phyloP scores from a whole-genome alignment of 257 asterid genomes.

The Forsythia viridissima region DNA sequence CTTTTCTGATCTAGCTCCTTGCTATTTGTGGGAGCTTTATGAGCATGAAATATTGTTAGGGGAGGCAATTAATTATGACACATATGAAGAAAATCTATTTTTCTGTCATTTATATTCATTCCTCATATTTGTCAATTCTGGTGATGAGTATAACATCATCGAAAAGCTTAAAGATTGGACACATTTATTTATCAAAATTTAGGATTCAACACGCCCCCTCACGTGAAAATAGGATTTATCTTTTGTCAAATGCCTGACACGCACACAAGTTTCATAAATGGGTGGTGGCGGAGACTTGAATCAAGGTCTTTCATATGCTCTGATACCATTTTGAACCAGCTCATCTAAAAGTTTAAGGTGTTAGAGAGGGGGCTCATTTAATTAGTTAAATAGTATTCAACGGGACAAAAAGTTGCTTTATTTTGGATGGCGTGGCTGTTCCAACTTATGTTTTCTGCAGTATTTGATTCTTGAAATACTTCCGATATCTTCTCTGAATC shows the following conservation, averaged over 20 bases:
- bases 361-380: background rate
- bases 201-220: background rate
- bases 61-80: background rate
- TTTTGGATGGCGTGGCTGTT: background rate
- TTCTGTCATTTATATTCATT: background rate
- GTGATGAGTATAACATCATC: background rate
- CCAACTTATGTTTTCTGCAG: background rate
- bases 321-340: background rate
- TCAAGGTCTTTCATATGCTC: background rate
- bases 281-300: background rate
- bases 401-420: background rate
- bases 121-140: background rate
- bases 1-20: background rate
- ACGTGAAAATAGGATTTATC: background rate
- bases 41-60: conserved; percentile 3
- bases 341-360: background rate
- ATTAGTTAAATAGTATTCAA: background rate
- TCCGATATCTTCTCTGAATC: background rate
- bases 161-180: background rate
- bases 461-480: background rate
- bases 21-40: background rate
- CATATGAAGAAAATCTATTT: background rate
- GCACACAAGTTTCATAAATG: background rate
- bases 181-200: background rate
- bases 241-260: background rate